Evolutionary conservation across 192 early-diverging fungal genomes (phyloP), one percentile per base, ranked within the genome.

Genomic region (Phycomyces nitens): DNA sequence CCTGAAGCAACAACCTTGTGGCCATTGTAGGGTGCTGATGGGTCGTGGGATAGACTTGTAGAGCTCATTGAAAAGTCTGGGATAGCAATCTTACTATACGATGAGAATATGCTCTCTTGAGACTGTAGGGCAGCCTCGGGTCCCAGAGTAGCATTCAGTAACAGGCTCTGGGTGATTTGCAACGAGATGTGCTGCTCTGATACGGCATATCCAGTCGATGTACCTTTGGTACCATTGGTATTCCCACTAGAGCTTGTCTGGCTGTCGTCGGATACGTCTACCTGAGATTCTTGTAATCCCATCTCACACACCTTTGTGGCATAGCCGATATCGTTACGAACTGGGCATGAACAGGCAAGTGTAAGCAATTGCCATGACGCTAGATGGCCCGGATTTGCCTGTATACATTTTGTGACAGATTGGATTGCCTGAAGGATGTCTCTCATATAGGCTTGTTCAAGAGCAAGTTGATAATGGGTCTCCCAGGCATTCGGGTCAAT

Each of bases 321-420:
- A 29, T 82, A 77, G 9, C 64, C 63, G 43, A 82, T 77, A 62
- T 92, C 86, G 44, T 88, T 85, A 65, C 85, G 82, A n/a, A 39
- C 43, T 27, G 73, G 69, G 15, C 86, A 81, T 15, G 90, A 87
- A 2, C 84, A 74, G 14, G 88, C 68, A 55, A 90, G 75, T 6
- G 73, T 86, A 26, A 92, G 60, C n/a, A 92, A 71, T 62, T 92
- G 86, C 89, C 89, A 92, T 10, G 89, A 86, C 29, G 85, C 80
- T 38, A 88, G 74, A 44, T 88, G 80, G 7, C 66, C 62, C 0
- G 82, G 56, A 26, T 86, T 77, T 42, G 86, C 57, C 27, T 64
- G 68, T 21, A 89, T 60, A 4, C 84, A 83, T 38, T 81, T 76
- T 57, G 80, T 85, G 3, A 84, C 74, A 14, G 77, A 60, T 15